Percentiles rank a stretch among this genome's conserved stretches.
phyloP scores from a whole-genome alignment of 2,329 filamentous ascomycete species.

The Colletotrichum sp. region DNA sequence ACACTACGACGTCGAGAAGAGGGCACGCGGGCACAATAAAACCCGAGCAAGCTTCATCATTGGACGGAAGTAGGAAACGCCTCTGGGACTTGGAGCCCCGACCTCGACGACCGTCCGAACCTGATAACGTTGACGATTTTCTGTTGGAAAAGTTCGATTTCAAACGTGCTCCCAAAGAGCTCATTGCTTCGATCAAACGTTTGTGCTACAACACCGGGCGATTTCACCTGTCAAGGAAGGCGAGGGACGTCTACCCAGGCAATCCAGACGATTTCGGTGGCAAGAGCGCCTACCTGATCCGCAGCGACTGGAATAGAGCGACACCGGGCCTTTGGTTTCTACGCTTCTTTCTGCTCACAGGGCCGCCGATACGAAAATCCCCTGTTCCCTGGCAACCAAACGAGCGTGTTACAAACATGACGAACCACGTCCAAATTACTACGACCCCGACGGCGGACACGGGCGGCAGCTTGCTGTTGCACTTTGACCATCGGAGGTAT shows the following conservation, averaged over 20 bases:
- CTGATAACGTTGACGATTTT: not conserved
- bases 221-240: not conserved
- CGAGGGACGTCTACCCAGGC: not conserved
- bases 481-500: constrained; percentile 84
- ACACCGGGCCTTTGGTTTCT: not conserved
- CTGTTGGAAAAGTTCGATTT: not conserved
- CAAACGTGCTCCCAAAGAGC: not conserved
- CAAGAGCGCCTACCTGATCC: not conserved
- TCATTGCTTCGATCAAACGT: not conserved
- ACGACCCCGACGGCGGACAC: constrained; percentile 89
- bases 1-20: not conserved
- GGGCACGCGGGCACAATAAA: not conserved
- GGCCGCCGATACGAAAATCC: not conserved
- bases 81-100: not conserved
- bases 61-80: not conserved
- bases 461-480: constrained; percentile 77
- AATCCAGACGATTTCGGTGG: not conserved
- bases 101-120: not conserved
- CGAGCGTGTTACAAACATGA: constrained; percentile 59
- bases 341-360: not conserved
- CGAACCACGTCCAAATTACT: constrained; percentile 75
- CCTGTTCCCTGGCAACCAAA: not conserved
- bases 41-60: not conserved
- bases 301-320: not conserved
- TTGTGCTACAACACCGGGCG: not conserved